phyloP scores from a whole-genome alignment of 1,139 yeast genomes.

The Hemisphaericaspora xylofermentans region DNA sequence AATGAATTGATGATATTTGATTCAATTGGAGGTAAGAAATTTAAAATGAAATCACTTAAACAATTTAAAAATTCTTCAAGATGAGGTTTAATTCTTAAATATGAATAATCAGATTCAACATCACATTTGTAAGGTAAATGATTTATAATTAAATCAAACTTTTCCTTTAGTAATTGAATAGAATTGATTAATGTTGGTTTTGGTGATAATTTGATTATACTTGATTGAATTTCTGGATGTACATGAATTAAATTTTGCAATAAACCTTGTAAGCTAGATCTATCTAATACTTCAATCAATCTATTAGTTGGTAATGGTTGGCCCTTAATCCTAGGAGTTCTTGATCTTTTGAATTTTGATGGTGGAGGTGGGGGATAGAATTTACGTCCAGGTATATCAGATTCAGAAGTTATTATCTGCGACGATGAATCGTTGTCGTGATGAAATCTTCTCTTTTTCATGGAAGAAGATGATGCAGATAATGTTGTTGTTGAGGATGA shows the following conservation, averaged over 20 bases:
- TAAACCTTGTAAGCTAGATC: slow-evolving; percentile 51
- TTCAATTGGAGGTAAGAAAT: slow-evolving; percentile 79
- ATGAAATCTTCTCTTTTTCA: slow-evolving; percentile 1
- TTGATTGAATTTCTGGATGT: slow-evolving; percentile 62
- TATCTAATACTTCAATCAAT: slow-evolving; percentile 66
- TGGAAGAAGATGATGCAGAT: too few relatives aligned
- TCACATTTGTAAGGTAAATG: slow-evolving; percentile 78
- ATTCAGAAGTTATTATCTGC: background rate
- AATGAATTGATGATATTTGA: slow-evolving; percentile 55
- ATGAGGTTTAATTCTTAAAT: slow-evolving; percentile 71
- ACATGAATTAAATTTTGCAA: slow-evolving; percentile 51
- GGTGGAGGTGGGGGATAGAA: slow-evolving; percentile 4
- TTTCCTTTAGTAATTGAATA: slow-evolving; percentile 46
- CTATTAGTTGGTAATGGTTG: slow-evolving; percentile 58
- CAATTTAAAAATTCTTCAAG: slow-evolving; percentile 77
- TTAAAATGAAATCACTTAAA: slow-evolving; percentile 74
- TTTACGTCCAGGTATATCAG: slow-evolving; percentile 2
- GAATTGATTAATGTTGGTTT: slow-evolving; percentile 55
- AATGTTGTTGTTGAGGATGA: too few relatives aligned
- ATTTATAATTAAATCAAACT: slow-evolving; percentile 44
- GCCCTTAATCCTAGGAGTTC: slow-evolving; percentile 47
- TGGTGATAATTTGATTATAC: slow-evolving; percentile 57
- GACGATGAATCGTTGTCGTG: slow-evolving; percentile 14
- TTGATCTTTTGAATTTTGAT: slow-evolving; percentile 28
- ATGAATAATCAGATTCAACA: slow-evolving; percentile 78